A percentile compares a stretch with the other conserved stretches of the same genome.
These are phyloP conservation scores for Kodamaea kaohsiungensis DNA, from an alignment of 805 yeast genomes.

Conservation along the genomic window DNA sequence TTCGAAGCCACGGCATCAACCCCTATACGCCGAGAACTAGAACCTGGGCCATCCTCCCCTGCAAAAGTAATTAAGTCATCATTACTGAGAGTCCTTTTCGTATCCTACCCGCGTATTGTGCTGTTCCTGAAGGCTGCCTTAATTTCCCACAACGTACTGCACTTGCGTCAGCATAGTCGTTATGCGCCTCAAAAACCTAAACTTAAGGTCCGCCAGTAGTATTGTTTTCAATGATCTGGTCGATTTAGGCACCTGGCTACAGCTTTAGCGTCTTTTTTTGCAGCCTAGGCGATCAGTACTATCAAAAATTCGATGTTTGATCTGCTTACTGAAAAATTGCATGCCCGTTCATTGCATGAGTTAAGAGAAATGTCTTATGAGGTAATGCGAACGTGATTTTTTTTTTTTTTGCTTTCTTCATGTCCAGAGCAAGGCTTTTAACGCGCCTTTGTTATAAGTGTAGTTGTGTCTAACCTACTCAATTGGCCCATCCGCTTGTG, in stretches of 20 bases:
- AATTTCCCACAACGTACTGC: background rate
- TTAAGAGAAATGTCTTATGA: background rate
- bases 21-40: background rate
- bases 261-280: background rate
- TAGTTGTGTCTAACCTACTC: background rate
- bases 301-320: background rate
- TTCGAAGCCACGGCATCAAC: background rate
- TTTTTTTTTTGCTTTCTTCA: background rate
- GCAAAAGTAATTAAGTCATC: background rate
- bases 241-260: background rate
- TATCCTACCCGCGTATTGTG: background rate
- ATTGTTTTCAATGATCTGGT: background rate
- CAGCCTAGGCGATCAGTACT: background rate
- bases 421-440: background rate
- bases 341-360: background rate
- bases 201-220: background rate
- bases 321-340: background rate
- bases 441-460: background rate
- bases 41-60: background rate
- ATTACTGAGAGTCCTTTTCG: background rate
- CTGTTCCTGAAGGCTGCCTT: background rate
- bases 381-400: background rate
- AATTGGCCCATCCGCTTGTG: background rate
- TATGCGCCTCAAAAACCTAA: conserved; percentile 1
- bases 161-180: conserved; percentile 2